These are phyloP conservation scores for Paramecium biaurelia DNA, from an alignment of 73 alveolate species.

Conservation along the genomic window DNA sequence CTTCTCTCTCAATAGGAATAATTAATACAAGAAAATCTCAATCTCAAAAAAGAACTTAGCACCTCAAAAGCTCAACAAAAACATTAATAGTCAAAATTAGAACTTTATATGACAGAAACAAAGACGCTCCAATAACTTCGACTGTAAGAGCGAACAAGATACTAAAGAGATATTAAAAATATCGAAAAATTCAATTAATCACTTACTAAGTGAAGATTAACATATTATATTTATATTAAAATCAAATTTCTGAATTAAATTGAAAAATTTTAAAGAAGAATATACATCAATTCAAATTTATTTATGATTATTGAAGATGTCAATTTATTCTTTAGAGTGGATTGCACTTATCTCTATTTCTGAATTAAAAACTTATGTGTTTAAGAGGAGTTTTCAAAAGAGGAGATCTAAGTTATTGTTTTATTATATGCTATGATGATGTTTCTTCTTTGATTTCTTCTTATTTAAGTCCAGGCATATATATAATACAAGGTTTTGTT, in stretches of 20 bases:
- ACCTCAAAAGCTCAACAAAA: background rate
- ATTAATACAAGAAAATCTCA: conserved; percentile 1
- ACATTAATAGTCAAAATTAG: background rate
- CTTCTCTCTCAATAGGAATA: background rate
- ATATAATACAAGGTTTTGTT: background rate
- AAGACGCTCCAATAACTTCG: conserved; percentile 27
- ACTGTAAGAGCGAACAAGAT: conserved; percentile 14
- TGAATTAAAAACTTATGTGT: background rate
- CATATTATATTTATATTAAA: background rate
- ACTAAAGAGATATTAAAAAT: background rate
- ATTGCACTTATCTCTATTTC: background rate
- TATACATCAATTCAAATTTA: background rate
- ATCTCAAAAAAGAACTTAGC: background rate
- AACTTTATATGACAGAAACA: background rate
- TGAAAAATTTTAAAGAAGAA: background rate
- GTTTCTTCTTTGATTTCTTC: background rate
- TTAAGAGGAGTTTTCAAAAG: background rate
- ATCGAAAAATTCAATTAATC: background rate
- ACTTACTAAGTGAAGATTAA: conserved; percentile 4
- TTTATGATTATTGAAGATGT: background rate
- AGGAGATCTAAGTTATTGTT: background rate
- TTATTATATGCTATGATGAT: background rate
- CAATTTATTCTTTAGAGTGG: background rate
- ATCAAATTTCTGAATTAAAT: background rate
- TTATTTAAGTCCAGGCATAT: background rate